Base-by-base conservation (phyloP, 176 grass and related monocot genomes). In the Alloteropsis semialata region DNA sequence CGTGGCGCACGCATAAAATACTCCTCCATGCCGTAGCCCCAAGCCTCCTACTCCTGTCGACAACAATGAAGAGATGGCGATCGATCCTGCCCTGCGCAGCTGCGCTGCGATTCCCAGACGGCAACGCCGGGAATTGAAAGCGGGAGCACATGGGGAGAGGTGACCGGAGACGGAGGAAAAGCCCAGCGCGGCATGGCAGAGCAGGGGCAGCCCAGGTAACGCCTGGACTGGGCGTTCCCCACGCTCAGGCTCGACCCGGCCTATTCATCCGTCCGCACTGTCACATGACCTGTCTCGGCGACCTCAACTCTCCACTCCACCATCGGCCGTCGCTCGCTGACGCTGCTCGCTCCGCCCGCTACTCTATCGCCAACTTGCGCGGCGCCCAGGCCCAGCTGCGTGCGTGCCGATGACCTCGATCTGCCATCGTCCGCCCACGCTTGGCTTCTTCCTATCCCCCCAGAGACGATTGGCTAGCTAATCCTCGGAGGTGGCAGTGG, bases 261-360 rank as follows among this genome's bases (percentile, higher is more conserved):
- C n/a, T n/a, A 55, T 55, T 21, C 51, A n/a, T 55, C 42, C 19
- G 19, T 57, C 63, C 63, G 30, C 53, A 16, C 30, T 10, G 18
- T 33, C 81, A 78, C 86, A 57, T 79, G 75, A 45, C 58, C 45
- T 88, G 86, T 72, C 85, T 25, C 55, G 33, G 38, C 57, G 10
- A 38, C 38, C 64, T 53, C 64, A 10, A 29, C 64, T 36, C 34
- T 36, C 34, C n/a, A n/a, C 1, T 19, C 22, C 25, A 4, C n/a
- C 5, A 24, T 51, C 44, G 25, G 24, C 10, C 38, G n/a, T n/a
- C n/a, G n/a, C n/a, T n/a, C n/a, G n/a, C n/a, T n/a, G n/a, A n/a
- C n/a, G n/a, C n/a, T n/a, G 25, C 19, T 54, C 51, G 19, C 51
- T 9, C 51, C 19, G 22, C 54, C 54, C 22, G 12, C 57, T 29